Evolutionary conservation across 192 early-diverging fungal genomes (phyloP).

Genomic region (Rhizophagus sp.): DNA sequence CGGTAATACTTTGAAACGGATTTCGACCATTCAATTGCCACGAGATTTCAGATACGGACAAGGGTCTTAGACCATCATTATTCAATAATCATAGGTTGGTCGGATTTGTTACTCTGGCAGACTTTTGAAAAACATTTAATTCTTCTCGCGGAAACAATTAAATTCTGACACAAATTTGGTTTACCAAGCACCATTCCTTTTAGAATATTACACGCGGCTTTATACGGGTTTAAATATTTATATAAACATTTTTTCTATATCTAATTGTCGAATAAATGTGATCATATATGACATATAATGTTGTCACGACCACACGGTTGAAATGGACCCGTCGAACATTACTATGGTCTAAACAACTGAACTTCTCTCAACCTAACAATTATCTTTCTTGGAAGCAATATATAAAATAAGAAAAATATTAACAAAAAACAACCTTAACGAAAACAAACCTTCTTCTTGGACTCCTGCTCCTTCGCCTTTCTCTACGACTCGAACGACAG

Average conservation of each 20-base stretch:
- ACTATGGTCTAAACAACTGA: neutral
- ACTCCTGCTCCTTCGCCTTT: slow-evolving; percentile 24
- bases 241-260: neutral
- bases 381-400: slow-evolving; percentile 17
- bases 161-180: slow-evolving; percentile 4
- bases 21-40: slow-evolving; percentile 1
- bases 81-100: neutral
- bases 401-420: slow-evolving; percentile 7
- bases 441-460: slow-evolving; percentile 34
- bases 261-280: neutral
- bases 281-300: neutral
- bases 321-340: neutral
- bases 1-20: neutral
- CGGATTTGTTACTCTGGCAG: neutral
- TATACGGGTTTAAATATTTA: too few species aligned
- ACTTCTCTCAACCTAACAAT: slow-evolving; percentile 4
- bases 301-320: neutral
- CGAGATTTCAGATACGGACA: slow-evolving; percentile 12
- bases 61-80: neutral
- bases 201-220: neutral
- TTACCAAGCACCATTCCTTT: slow-evolving; percentile 3
- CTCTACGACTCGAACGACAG: slow-evolving; percentile 15
- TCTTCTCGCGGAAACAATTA: neutral
- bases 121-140: neutral
- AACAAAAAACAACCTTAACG: neutral